Evolutionary conservation across 768 basidiomycete species (phyloP).

Genomic region (Mycena rosella): DNA sequence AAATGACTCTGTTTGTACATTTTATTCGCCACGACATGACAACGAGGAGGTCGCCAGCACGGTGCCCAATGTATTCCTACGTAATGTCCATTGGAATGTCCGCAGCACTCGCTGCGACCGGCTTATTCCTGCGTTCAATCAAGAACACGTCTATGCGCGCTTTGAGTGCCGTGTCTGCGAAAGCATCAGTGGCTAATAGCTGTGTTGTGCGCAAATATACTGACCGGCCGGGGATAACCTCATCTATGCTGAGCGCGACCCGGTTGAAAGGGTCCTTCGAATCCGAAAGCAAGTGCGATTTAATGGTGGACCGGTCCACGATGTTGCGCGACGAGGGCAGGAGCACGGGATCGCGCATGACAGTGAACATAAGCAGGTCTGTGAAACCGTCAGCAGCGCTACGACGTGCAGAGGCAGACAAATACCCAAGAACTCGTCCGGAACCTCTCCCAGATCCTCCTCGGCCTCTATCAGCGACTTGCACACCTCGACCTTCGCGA

Average conservation of each 20-base stretch:
- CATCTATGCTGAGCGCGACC: conserved; percentile 80
- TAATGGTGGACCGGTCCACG: conserved; percentile 93
- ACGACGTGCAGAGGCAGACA: conserved; percentile 25
- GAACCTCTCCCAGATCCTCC: conserved; percentile 92
- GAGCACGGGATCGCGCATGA: conserved; percentile 96
- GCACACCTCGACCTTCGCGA: conserved; percentile 85
- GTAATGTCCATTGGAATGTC: conserved; percentile 32
- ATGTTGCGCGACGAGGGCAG: conserved; percentile 85
- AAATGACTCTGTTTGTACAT: conserved; percentile 27
- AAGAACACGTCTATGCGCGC: conserved; percentile 80
- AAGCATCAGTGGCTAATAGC: not conserved
- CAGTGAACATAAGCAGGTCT: conserved; percentile 92
- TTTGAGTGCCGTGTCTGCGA: conserved; percentile 76
- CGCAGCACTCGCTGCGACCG: conserved; percentile 22
- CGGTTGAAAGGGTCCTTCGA: conserved; percentile 97
- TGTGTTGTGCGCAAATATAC: not conserved
- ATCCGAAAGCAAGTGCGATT: conserved; percentile 93
- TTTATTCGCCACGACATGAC: not conserved
- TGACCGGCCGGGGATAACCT: conserved; percentile 83
- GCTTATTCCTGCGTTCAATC: conserved; percentile 63
- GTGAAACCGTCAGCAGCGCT: conserved; percentile 18
- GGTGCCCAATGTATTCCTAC: not conserved
- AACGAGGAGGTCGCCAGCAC: too few relatives aligned
- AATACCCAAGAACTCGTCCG: conserved; percentile 95
- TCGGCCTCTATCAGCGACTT: conserved; percentile 87